These are phyloP conservation scores for Dictyostelium capitatum DNA, from an alignment of 78 protist genomes.

Conservation along the genomic window DNA sequence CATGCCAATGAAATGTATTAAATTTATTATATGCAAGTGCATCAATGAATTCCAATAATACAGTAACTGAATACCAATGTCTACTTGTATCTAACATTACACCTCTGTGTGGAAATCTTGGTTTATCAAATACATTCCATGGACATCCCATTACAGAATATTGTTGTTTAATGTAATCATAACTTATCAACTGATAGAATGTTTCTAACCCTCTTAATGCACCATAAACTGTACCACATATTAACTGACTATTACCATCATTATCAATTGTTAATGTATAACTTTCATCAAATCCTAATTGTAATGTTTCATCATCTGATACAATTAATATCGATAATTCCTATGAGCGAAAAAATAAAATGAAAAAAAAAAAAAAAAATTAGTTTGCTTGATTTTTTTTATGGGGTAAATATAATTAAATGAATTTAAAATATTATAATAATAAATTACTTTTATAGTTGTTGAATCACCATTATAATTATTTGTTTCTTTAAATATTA, in stretches of 20 bases:
- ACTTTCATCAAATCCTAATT: constrained; percentile 35
- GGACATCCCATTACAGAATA: neutral
- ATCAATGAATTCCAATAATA: constrained; percentile 19
- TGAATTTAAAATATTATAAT: neutral
- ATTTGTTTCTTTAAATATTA: neutral
- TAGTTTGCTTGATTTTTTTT: neutral
- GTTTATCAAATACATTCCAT: neutral
- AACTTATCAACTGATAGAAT: constrained; percentile 32
- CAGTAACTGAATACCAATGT: neutral
- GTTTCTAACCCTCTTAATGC: constrained; percentile 67
- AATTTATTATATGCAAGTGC: constrained; percentile 18
- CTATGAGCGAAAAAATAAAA: neutral
- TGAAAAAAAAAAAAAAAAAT: neutral
- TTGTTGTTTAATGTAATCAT: neutral
- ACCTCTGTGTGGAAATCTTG: constrained; percentile 41
- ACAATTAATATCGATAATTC: neutral
- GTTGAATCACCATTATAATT: neutral
- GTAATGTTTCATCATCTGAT: constrained; percentile 13
- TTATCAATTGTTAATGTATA: neutral
- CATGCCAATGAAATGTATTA: constrained; percentile 70
- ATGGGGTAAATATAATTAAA: neutral
- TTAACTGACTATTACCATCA: neutral
- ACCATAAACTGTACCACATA: constrained; percentile 24
- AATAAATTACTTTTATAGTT: neutral
- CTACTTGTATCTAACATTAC: constrained; percentile 58